These are phyloP conservation scores for Phytophthora ramorum DNA, from an alignment of 352 stramenopile species.

Conservation along the genomic window DNA sequence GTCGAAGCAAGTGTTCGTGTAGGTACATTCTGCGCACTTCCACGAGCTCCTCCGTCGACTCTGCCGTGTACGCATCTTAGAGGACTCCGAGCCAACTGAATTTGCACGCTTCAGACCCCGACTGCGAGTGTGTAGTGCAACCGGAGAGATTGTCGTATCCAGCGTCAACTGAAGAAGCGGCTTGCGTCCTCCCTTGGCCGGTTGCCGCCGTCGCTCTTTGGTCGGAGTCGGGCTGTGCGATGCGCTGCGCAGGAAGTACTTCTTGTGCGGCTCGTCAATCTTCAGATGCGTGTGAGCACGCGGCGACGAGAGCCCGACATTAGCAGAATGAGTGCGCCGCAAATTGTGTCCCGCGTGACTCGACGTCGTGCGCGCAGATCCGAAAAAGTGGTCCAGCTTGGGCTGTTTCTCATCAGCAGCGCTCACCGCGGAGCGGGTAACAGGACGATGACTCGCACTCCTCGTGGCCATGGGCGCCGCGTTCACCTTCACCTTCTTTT, in stretches of 20 bases:
- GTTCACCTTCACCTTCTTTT: conserved; percentile 18
- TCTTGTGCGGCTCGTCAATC: conserved; percentile 29
- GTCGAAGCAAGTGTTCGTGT: conserved; percentile 81
- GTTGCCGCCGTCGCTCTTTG: conserved; percentile 28
- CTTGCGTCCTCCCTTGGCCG: conserved; percentile 30
- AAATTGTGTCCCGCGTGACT: conserved; percentile 30
- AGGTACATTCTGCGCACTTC: conserved; percentile 70
- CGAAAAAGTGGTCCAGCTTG: conserved; percentile 54
- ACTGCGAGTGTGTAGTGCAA: conserved; percentile 45
- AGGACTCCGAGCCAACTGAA: conserved; percentile 21
- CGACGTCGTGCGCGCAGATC: conserved; percentile 19
- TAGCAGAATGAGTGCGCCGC: conserved; percentile 24
- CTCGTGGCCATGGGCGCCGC: conserved; percentile 15
- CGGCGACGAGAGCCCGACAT: conserved; percentile 23
- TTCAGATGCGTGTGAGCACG: conserved; percentile 25
- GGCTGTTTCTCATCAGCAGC: conserved; percentile 45
- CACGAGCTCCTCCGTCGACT: conserved; percentile 46
- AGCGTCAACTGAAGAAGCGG: conserved; percentile 52
- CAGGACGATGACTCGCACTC: conserved; percentile 21
- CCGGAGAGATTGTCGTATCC: conserved; percentile 34
- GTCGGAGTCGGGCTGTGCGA: conserved; percentile 44
- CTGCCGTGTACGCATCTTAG: conserved; percentile 49
- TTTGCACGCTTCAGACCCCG: conserved; percentile 24
- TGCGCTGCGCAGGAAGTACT: conserved; percentile 46
- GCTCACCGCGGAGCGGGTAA: conserved; percentile 36